Evolutionary conservation across 2,329 filamentous ascomycete species (phyloP), one percentile per base, ranked within the genome.

Genomic region (Pseudocercospora eumusae): DNA sequence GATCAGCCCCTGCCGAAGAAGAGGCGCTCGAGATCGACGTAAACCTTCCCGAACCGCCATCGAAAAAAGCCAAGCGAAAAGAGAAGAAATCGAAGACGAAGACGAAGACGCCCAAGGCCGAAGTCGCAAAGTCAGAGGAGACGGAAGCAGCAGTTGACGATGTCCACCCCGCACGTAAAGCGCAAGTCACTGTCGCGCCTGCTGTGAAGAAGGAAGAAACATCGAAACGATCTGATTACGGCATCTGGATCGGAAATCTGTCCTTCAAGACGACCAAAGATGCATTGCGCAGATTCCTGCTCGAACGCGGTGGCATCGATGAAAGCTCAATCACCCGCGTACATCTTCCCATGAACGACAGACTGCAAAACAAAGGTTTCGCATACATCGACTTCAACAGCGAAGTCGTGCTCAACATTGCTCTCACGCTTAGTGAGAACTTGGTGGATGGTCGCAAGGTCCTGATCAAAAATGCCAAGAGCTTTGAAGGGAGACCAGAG

Each of bases 171-270:
- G 54, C 57, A 9, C 61, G 61, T 31, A 60, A 54, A 27, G 52
- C 27, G 10, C 52, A 40, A 54, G 52, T 54, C 52, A 40, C 27
- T 18, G 54, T 60, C 18, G 52, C 57, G 44, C 56, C 57, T 40
- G 57, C 54, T 5, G 59, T 49, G 18, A 65, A 65, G 10, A 63
- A 62, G 9, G 56, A 63, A 53, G 61, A 66, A 52, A 52, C 65
- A 28, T 52, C 65, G 59, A 79, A 81, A 69, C 88, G 91, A 63
- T 95, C 92, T 9, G 87, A 90, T 18, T 87, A 92, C 76, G 91
- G 92, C 65, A 86, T 99, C 68, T 99, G 95, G 95, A 91, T 99
- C 70, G 95, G 96, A 70, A 99, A 99, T 77, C 79, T 99, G 65
- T 86, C 90, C n/a, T 99, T 93, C 81, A 86, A 85, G 52, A 82